Percentiles rank a stretch among this genome's conserved stretches.
Conservation (phyloP, 1,284 basidiomycete species). For the Puccinia triticina region DNA sequence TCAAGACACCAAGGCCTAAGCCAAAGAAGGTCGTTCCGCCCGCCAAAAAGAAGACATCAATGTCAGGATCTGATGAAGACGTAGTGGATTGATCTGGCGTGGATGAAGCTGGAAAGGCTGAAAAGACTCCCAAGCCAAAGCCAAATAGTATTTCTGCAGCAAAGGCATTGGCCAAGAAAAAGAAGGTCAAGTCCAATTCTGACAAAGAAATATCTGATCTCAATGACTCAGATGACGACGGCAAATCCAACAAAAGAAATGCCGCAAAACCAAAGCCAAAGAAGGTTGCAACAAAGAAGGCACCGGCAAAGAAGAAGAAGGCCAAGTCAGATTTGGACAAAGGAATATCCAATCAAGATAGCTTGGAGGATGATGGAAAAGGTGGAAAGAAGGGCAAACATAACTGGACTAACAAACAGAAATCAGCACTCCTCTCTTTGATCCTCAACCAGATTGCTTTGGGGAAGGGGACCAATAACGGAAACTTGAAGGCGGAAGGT, state of each 20-base stretch:
- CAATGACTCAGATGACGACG: not conserved
- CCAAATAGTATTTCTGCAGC: not conserved
- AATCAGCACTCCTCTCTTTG: not conserved
- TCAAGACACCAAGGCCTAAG: not conserved
- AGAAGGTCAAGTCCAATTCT: not conserved
- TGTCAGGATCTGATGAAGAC: not conserved
- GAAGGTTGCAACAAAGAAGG: not conserved
- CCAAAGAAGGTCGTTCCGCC: not conserved
- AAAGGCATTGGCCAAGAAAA: not conserved
- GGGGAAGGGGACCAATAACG: not conserved
- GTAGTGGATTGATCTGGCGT: no score
- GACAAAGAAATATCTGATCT: no score
- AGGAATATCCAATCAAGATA: no score
- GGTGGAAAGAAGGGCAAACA: not conserved
- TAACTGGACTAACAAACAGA: slow-evolving; percentile 9
- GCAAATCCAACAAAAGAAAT: not conserved
- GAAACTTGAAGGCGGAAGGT: not conserved
- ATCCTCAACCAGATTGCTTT: not conserved
- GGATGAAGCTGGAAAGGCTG: not conserved
- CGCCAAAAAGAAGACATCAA: not conserved
- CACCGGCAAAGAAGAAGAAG: not conserved
- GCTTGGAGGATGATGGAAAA: not conserved
- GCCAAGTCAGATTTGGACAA: not conserved
- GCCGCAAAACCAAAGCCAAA: not conserved
- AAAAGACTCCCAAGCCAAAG: not conserved